Percentiles rank a stretch among this genome's conserved stretches.
phyloP scores from a whole-genome alignment of 164 flowering plant genomes.

The Umbellularia californica region DNA sequence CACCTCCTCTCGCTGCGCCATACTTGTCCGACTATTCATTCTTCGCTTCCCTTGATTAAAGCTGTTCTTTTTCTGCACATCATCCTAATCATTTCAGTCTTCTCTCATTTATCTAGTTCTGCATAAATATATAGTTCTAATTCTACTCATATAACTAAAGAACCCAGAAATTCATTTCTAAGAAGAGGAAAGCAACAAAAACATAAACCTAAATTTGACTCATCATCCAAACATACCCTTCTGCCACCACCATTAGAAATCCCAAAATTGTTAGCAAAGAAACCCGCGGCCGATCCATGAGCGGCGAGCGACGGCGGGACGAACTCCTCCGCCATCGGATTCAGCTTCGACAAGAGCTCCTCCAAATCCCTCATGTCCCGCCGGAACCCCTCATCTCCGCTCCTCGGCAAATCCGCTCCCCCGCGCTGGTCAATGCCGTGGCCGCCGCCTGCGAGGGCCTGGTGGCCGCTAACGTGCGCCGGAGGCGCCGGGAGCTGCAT shows the following conservation, averaged over 20 bases:
- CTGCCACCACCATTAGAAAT: slow-evolving; percentile 20
- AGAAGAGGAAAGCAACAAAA: neutral
- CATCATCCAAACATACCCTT: slow-evolving; percentile 31
- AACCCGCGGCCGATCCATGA: slow-evolving; percentile 11
- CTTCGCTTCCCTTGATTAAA: slow-evolving; percentile 59
- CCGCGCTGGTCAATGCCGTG: slow-evolving; percentile 5
- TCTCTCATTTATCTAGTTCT: no score
- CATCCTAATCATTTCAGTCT: neutral
- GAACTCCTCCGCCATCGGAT: slow-evolving; percentile 89
- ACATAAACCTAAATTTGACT: neutral
- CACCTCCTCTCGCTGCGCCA: slow-evolving; percentile 83
- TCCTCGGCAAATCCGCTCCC: slow-evolving; percentile 22
- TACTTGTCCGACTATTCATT: slow-evolving; percentile 65
- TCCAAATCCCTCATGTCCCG: slow-evolving; percentile 73
- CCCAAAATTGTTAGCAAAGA: slow-evolving; percentile 7
- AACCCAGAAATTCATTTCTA: neutral
- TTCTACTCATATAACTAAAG: neutral
- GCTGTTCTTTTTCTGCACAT: slow-evolving; percentile 49
- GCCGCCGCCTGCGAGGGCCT: neutral
- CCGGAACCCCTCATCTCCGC: slow-evolving; percentile 43
- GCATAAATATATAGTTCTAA: no score
- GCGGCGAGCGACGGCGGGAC: slow-evolving; percentile 64
- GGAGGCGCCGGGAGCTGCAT: slow-evolving; percentile 9
- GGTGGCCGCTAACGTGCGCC: neutral
- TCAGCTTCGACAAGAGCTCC: slow-evolving; percentile 77